phyloP scores from a whole-genome alignment of 176 grass and related monocot species.

The Lolium rigidum region DNA sequence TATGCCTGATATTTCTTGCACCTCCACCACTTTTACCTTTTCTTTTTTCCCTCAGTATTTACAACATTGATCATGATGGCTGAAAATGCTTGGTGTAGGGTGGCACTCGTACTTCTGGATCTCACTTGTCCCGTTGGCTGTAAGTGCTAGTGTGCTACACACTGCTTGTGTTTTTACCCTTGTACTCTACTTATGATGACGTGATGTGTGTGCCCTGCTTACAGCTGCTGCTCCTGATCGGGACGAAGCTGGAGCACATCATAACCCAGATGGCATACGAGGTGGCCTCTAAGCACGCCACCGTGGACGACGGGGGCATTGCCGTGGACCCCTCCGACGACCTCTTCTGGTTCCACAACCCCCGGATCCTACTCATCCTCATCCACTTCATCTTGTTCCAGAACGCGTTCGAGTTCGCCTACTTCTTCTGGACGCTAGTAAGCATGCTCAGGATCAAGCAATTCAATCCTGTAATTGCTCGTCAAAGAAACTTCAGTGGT shows the following conservation, averaged over 20 bases:
- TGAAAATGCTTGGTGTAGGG: conserved; percentile 46
- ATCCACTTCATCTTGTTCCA: conserved; percentile 94
- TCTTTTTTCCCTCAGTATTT: background rate
- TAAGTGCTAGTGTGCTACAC: conserved; percentile 56
- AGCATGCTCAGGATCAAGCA: background rate
- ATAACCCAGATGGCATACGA: conserved; percentile 66
- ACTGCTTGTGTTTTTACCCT: conserved; percentile 8
- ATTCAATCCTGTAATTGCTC: too few species aligned
- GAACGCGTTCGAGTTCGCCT: conserved; percentile 81
- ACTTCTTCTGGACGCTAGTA: conserved; percentile 80
- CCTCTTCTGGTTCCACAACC: conserved; percentile 76
- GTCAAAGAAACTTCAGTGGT: too few species aligned
- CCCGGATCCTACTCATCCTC: conserved; percentile 61
- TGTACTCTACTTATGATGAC: background rate
- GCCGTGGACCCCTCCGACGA: conserved; percentile 63
- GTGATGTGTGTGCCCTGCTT: background rate
- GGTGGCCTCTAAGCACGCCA: conserved; percentile 59
- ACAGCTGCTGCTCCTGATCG: conserved; percentile 75
- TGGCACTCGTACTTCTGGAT: conserved; percentile 94
- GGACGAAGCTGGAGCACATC: conserved; percentile 91
- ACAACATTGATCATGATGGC: too few species aligned
- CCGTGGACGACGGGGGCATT: conserved; percentile 36
- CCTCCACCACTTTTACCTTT: background rate
- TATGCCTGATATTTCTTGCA: background rate
- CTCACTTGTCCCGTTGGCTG: conserved; percentile 66